A percentile compares a stretch with the other conserved stretches of the same genome.
Conservation (phyloP, 2,329 filamentous ascomycete species). For the Aspergillus fijiensis region DNA sequence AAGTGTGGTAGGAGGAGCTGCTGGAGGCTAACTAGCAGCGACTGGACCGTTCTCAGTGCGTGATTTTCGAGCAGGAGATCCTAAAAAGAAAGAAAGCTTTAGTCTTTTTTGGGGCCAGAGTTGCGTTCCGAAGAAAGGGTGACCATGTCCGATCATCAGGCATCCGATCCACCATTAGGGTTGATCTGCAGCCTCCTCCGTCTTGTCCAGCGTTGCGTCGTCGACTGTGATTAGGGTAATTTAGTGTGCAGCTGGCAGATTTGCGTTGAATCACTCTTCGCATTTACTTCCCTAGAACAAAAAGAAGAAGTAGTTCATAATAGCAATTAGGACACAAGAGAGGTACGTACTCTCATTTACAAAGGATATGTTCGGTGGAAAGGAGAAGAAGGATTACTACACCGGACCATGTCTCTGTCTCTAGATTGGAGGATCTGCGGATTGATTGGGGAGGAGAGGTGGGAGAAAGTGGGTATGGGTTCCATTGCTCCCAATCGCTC, state of each 20-base stretch:
- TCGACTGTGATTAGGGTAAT: background rate
- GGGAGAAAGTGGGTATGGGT: background rate
- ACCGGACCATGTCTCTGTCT: background rate
- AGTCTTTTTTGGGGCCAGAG: background rate
- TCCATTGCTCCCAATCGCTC: background rate
- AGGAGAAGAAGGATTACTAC: background rate
- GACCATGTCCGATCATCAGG: constrained; percentile 3
- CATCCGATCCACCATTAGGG: constrained; percentile 8
- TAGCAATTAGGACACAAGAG: no score
- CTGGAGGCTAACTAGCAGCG: background rate
- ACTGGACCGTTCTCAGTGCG: constrained; percentile 3
- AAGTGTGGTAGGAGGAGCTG: no score
- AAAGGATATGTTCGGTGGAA: background rate
- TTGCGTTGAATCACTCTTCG: background rate
- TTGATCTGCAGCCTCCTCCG: constrained; percentile 4
- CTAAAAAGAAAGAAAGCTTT: constrained; percentile 5
- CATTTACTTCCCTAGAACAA: background rate
- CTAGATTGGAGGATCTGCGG: constrained; percentile 4
- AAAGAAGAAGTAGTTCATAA: no score
- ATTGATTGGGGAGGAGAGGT: background rate
- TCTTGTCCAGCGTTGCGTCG: background rate
- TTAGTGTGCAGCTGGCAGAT: background rate
- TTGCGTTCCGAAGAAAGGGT: background rate
- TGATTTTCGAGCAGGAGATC: constrained; percentile 2
- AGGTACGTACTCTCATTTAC: background rate